These are phyloP conservation scores for Myxozyma neglecta DNA, from an alignment of 805 yeast genomes.

Conservation along the genomic window DNA sequence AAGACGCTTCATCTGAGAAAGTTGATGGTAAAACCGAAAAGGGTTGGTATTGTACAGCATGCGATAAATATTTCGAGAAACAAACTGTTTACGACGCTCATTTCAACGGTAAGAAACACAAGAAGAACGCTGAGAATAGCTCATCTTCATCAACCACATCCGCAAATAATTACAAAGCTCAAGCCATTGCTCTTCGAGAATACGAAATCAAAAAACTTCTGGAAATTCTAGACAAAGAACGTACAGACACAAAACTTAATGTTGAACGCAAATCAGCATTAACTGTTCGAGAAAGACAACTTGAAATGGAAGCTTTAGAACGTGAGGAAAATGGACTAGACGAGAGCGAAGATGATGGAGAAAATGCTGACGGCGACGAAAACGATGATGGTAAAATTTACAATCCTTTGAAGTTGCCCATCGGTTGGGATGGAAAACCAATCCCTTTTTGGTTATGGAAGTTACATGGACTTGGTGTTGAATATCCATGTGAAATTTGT, in stretches of 20 bases:
- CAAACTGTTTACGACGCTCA: constrained; percentile 68
- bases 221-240: constrained; percentile 43
- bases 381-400: constrained; percentile 41
- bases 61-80: constrained; percentile 64
- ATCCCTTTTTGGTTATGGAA: constrained; percentile 93
- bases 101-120: constrained; percentile 72
- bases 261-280: constrained; percentile 65
- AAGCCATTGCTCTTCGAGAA: constrained; percentile 42
- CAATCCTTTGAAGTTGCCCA: constrained; percentile 62
- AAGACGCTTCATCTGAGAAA: constrained; percentile 1
- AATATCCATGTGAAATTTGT: constrained; percentile 81
- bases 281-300: constrained; percentile 65
- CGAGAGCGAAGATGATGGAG: constrained; percentile 31
- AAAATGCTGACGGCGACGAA: constrained; percentile 35
- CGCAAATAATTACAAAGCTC: constrained; percentile 18
- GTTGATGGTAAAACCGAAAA: constrained; percentile 7
- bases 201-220: constrained; percentile 45
- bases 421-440: constrained; percentile 88
- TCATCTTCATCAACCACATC: constrained; percentile 3
- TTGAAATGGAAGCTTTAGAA: constrained; percentile 51
- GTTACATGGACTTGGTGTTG: constrained; percentile 76
- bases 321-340: constrained; percentile 34
- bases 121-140: constrained; percentile 46
- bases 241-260: constrained; percentile 56
- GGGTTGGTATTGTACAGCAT: constrained; percentile 56